Base-by-base conservation (phyloP, 1,284 basidiomycete genomes). In the Sphagnurus paluster region DNA sequence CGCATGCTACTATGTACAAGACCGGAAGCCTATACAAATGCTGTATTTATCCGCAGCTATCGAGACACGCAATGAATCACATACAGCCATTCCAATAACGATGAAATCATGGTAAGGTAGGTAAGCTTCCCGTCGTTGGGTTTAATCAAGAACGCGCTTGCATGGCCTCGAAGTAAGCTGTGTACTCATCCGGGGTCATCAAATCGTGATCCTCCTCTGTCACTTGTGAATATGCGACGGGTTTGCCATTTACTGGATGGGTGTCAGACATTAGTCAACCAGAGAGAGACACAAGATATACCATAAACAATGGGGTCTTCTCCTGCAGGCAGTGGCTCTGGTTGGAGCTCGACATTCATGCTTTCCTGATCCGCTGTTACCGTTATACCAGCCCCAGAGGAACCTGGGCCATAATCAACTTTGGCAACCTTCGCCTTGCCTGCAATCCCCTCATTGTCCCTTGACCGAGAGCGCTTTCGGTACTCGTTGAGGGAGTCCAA, bases 141-240 rank as follows among this genome's bases (percentile, higher is more conserved):
- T n/a, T n/a, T n/a, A 13, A 6, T 57, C 52, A 65, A 36, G 61
- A 60, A 42, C 60, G 67, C 37, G 71, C 65, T 61, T 77, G 75
- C 56, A 80, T 67, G 41, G 87, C 70, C 56, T 87, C 80, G 59
- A 84, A 90, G 68, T 80, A 90, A 20, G 79, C 76, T n/a, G 80
- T 81, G 59, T 90, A 91, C 63, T 91, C 88, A 43, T 91, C 89
- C 6, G 87, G 82, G 8, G 87, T 88, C 88, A 91, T 91, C 57
- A 83, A 61, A 41, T 90, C 87, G 56, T 90, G 85, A 57, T 90
- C 83, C 55, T 88, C 89, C 57, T 91, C 88, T 8, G 85, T 90
- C 39, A 91, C 77, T 52, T 77, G 68, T n/a, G 84, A 87, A 60
- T 84, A 84, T 11, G 76, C 71, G 49, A 86, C 78, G 5, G 79